Evolutionary conservation across 371 early-diverging fungal species (phyloP).

Genomic region (Umbelopsis sp.): DNA sequence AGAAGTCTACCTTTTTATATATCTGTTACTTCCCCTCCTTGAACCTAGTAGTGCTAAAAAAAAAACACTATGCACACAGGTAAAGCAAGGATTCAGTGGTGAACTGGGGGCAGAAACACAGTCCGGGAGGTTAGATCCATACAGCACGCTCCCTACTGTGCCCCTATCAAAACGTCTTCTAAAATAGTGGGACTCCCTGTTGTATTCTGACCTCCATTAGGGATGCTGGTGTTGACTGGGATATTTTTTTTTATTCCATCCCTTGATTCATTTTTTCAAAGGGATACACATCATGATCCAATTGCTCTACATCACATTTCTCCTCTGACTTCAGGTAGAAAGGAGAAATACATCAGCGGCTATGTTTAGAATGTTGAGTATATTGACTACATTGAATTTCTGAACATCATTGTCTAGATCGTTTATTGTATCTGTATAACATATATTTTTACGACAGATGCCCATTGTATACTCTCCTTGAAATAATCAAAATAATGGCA

Average conservation of each 20-base stretch:
- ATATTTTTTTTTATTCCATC: background rate
- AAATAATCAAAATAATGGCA: too few species aligned
- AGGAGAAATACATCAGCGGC: background rate
- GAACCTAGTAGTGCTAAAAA: constrained; percentile 10
- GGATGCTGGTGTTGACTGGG: constrained; percentile 5
- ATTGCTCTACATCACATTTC: background rate
- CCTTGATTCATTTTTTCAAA: background rate
- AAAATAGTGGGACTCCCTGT: background rate
- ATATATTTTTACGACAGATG: too few species aligned
- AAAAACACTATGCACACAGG: background rate
- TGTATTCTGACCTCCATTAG: constrained; percentile 12
- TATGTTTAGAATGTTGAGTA: background rate
- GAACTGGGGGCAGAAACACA: background rate
- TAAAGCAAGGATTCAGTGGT: constrained; percentile 6
- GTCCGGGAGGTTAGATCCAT: constrained; percentile 12
- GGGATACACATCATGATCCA: constrained; percentile 3
- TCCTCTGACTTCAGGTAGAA: background rate
- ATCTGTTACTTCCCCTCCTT: background rate
- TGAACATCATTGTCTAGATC: too few species aligned
- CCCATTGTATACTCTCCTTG: too few species aligned
- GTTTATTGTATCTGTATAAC: too few species aligned
- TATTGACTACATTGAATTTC: too few species aligned
- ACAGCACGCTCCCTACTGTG: background rate
- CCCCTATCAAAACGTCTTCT: constrained; percentile 2
- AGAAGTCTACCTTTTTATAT: too few species aligned